Percentiles rank a stretch among this genome's conserved stretches.
These are phyloP conservation scores for Leccinum rimulosum DNA, from an alignment of 768 basidiomycete genomes.

Conservation along the genomic window DNA sequence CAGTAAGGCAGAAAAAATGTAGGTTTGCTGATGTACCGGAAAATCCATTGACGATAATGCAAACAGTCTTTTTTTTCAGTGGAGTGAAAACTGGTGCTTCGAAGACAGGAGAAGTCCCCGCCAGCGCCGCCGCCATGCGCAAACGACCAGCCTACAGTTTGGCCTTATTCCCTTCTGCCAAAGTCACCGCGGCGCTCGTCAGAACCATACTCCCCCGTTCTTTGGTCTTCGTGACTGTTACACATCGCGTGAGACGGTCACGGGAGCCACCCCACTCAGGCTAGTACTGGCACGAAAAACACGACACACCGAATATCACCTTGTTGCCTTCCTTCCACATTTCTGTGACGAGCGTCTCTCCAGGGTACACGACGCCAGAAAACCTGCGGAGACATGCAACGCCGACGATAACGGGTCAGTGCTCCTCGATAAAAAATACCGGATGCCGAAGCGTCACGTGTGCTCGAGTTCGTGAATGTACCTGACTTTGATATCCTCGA, in stretches of 20 bases:
- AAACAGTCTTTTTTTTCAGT: background rate
- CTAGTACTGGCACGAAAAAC: background rate
- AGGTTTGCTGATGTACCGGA: background rate
- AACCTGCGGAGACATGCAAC: slow-evolving; percentile 47
- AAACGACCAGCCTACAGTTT: slow-evolving; percentile 44
- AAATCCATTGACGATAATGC: background rate
- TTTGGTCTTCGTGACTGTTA: slow-evolving; percentile 80
- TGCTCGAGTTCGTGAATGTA: slow-evolving; percentile 39
- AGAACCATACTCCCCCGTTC: slow-evolving; percentile 74
- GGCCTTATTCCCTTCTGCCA: slow-evolving; percentile 52
- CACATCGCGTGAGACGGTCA: background rate
- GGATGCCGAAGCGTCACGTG: background rate
- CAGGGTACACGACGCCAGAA: slow-evolving; percentile 89
- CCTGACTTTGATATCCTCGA: slow-evolving; percentile 94
- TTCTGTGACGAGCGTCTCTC: slow-evolving; percentile 90
- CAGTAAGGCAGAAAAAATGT: too few species aligned
- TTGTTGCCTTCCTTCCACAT: slow-evolving; percentile 98
- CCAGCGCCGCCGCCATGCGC: background rate
- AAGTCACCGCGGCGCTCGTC: slow-evolving; percentile 79
- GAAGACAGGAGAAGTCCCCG: too few species aligned
- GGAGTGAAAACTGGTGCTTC: background rate
- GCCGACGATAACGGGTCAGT: background rate
- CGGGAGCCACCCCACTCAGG: slow-evolving; percentile 4
- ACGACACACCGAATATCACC: slow-evolving; percentile 84
- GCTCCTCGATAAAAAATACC: background rate